Evolutionary conservation across 768 basidiomycete genomes (phyloP).

Genomic region (Kwoniella sp.): DNA sequence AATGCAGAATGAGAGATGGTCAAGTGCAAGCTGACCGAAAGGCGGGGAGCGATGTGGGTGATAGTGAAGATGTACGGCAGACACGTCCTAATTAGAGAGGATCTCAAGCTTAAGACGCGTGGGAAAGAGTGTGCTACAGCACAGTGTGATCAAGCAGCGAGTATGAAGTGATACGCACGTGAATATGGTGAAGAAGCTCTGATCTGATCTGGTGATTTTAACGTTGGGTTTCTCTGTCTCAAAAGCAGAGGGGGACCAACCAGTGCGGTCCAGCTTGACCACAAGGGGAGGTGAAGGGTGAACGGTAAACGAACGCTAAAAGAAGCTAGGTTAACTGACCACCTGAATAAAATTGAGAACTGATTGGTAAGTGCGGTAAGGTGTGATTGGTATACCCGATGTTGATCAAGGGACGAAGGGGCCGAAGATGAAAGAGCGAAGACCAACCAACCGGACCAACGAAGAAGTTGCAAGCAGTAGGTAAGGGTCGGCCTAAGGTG

Average conservation of each 20-base stretch:
- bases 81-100: background rate
- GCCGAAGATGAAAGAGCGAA: constrained; percentile 1
- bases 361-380: too few species aligned
- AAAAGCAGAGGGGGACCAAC: background rate
- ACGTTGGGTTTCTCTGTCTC: background rate
- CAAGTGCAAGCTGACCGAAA: background rate
- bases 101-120: constrained; percentile 5
- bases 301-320: too few species aligned
- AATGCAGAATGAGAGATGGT: background rate
- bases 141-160: too few species aligned
- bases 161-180: constrained; percentile 25
- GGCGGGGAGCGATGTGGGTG: background rate
- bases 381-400: too few species aligned
- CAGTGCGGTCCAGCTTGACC: too few species aligned
- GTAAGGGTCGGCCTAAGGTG: background rate
- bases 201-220: constrained; percentile 1
- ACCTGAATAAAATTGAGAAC: too few species aligned
- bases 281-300: too few species aligned
- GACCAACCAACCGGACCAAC: background rate
- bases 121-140: background rate
- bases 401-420: background rate
- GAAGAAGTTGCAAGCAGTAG: background rate
- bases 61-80: background rate
- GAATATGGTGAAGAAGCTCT: constrained; percentile 18
- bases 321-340: too few species aligned